A percentile compares a stretch with the other conserved stretches of the same genome.
Evolutionary conservation across 78 protist genomes (phyloP).

Genomic region (Speleostelium caveatum): DNA sequence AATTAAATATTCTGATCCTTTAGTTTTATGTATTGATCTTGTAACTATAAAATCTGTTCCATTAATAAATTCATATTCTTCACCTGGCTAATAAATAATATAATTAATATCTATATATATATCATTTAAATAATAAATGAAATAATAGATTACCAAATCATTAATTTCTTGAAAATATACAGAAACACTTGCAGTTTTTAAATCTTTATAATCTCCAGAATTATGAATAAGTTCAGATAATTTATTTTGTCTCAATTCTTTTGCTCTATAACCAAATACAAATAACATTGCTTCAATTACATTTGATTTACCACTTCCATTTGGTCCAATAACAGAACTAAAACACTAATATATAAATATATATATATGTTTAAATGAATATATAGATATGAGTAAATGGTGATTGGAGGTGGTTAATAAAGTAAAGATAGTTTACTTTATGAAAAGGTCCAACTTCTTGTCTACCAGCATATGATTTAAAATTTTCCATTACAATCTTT

Average conservation of each 20-base stretch:
- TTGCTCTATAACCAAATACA: constrained; percentile 98
- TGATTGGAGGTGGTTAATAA: not conserved
- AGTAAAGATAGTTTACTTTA: constrained; percentile 64
- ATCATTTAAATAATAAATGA: not conserved
- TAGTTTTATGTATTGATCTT: constrained; percentile 63
- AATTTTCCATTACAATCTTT: constrained; percentile 95
- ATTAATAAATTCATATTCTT: constrained; percentile 73
- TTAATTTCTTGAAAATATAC: constrained; percentile 96
- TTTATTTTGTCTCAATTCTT: constrained; percentile 94
- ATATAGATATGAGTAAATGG: too few species aligned
- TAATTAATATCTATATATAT: not conserved
- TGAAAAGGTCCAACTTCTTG: constrained; percentile 98
- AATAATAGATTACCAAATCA: constrained; percentile 86
- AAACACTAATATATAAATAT: constrained; percentile 84
- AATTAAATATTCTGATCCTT: constrained; percentile 86
- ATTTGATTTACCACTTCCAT: constrained; percentile 99
- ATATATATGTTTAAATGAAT: not conserved
- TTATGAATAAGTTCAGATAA: constrained; percentile 98
- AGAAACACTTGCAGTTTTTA: constrained; percentile 89
- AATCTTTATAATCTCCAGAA: constrained; percentile 84
- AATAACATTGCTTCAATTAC: constrained; percentile 99
- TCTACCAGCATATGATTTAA: constrained; percentile 97
- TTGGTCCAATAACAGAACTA: constrained; percentile 99
- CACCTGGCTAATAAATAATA: constrained; percentile 38
- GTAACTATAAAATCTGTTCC: constrained; percentile 91